Percentiles rank a stretch among this genome's conserved stretches.
Conservation (phyloP, 768 basidiomycete genomes). For the Termitomyces sp. region DNA sequence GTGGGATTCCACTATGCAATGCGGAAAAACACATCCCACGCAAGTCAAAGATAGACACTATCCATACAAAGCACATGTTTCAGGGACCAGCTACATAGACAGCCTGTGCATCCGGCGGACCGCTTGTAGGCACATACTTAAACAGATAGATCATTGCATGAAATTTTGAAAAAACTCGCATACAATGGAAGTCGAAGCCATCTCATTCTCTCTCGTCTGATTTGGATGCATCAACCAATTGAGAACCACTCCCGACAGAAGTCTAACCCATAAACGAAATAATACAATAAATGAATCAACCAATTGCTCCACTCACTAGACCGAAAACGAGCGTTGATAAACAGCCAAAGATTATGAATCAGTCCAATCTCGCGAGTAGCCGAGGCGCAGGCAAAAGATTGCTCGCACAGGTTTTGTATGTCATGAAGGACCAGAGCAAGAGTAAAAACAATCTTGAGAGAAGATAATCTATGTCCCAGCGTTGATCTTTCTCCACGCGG, state of each 20-base stretch:
- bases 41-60: not conserved
- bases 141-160: not conserved
- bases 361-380: not conserved
- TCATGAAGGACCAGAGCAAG: not conserved
- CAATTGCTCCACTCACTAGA: not conserved
- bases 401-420: not conserved
- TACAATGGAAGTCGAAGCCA: not conserved
- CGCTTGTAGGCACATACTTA: not conserved
- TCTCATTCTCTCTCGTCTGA: too few species aligned
- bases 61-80: not conserved
- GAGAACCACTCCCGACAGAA: too few species aligned
- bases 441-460: not conserved
- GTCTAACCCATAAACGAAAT: not conserved
- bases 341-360: not conserved
- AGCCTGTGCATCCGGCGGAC: not conserved
- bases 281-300: not conserved
- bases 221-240: too few species aligned
- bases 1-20: not conserved
- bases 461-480: not conserved
- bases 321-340: too few species aligned
- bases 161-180: not conserved
- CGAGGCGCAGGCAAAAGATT: not conserved
- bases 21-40: not conserved
- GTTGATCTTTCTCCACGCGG: conserved; percentile 15
- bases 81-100: not conserved